Evolutionary conservation across 331 rosid species (phyloP).

Genomic region (Cydonia oblonga): DNA sequence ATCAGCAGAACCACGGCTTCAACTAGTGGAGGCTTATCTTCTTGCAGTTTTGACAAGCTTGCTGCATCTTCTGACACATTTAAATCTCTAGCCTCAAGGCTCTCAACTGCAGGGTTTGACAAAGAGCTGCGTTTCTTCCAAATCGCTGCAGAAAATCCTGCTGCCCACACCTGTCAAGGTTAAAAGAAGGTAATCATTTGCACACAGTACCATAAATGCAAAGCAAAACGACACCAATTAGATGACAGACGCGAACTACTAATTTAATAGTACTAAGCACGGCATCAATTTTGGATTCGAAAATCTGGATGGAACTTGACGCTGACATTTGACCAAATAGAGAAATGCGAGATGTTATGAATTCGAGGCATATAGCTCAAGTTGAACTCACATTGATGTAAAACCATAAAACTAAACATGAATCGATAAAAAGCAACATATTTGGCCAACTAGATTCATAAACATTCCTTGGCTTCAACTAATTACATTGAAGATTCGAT

Average conservation of each 20-base stretch:
- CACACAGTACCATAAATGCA: not conserved
- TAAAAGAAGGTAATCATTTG: not conserved
- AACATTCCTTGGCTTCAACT: not conserved
- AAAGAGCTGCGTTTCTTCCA: constrained; percentile 53
- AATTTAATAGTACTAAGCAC: too few species aligned
- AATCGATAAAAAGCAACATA: not conserved
- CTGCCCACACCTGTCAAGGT: constrained; percentile 81
- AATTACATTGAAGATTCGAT: not conserved
- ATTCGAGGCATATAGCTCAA: not conserved
- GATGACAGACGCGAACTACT: too few species aligned
- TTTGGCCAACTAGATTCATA: not conserved
- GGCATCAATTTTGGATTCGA: too few species aligned
- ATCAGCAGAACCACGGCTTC: constrained; percentile 43
- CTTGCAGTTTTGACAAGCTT: constrained; percentile 26
- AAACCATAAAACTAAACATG: not conserved
- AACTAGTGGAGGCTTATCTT: constrained; percentile 24
- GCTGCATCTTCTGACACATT: constrained; percentile 19
- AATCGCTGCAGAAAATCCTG: constrained; percentile 76
- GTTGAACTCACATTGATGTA: not conserved
- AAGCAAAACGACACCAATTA: not conserved
- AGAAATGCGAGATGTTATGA: too few species aligned
- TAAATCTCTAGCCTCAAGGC: constrained; percentile 17
- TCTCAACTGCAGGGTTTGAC: constrained; percentile 5
- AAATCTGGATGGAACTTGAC: too few species aligned
- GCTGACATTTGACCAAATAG: too few species aligned